Percentiles rank a stretch among this genome's conserved stretches.
These are phyloP conservation scores for rapeseed (Brassica napus) DNA, from an alignment of 345 rosid species.

Conservation along the genomic window DNA sequence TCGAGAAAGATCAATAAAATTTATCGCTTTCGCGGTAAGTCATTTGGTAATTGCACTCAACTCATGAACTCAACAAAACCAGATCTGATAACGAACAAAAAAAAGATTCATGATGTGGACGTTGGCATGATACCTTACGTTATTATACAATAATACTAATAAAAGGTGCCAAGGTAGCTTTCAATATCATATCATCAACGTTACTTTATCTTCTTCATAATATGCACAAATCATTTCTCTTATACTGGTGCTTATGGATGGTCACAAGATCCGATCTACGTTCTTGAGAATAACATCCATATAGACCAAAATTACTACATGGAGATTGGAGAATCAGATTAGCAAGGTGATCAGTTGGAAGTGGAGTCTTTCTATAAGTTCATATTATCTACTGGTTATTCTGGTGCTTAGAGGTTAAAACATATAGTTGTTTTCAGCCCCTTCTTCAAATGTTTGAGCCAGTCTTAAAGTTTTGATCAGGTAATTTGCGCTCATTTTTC, in stretches of 20 bases:
- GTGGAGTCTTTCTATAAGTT: conserved; percentile 9
- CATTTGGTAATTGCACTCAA: background rate
- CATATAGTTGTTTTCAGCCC: conserved; percentile 10
- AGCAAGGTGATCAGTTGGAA: conserved; percentile 65
- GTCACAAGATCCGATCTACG: conserved; percentile 96
- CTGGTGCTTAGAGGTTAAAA: conserved; percentile 3
- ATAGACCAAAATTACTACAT: conserved; percentile 92
- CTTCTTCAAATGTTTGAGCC: conserved; percentile 93
- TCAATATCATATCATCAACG: conserved; percentile 1
- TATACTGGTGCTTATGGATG: conserved; percentile 49
- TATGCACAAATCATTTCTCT: background rate
- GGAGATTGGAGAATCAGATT: conserved; percentile 89
- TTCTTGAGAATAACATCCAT: conserved; percentile 85
- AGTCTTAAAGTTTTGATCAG: conserved; percentile 71
- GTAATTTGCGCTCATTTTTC: conserved; percentile 37
- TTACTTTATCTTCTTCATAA: background rate
- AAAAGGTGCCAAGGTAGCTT: conserved; percentile 80
- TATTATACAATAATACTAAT: conserved; percentile 81
- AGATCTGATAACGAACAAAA: background rate
- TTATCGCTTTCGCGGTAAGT: background rate
- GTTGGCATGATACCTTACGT: conserved; percentile 54
- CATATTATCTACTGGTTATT: conserved; percentile 6
- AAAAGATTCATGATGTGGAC: background rate
- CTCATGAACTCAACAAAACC: background rate
- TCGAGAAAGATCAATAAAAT: too few species aligned